phyloP scores from a whole-genome alignment of 345 rosid species.

The Dovyalis caffra region DNA sequence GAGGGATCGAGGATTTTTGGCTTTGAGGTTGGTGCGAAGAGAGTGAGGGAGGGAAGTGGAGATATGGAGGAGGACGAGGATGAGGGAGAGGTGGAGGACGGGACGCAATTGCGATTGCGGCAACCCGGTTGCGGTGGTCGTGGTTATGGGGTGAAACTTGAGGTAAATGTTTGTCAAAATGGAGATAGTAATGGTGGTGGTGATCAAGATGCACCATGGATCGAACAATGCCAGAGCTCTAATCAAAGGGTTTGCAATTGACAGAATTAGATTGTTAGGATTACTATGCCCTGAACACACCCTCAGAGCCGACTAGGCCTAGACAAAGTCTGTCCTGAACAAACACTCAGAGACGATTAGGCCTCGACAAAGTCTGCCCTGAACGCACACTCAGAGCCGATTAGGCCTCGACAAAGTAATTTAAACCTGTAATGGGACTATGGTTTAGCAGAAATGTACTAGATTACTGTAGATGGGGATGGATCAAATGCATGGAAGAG shows the following conservation, averaged over 20 bases:
- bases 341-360: no score
- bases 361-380: no score
- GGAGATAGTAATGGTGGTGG: background rate
- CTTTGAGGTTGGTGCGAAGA: constrained; percentile 20
- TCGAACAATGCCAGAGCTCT: background rate
- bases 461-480: background rate
- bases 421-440: no score
- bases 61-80: background rate
- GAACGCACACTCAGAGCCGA: no score
- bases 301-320: no score
- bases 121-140: background rate
- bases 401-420: no score
- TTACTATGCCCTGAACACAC: no score
- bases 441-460: no score
- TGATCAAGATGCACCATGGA: background rate
- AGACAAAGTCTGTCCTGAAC: no score
- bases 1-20: constrained; percentile 21
- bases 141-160: constrained; percentile 8
- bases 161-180: constrained; percentile 9
- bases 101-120: background rate
- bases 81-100: background rate
- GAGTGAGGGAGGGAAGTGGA: constrained; percentile 15
- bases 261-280: no score
- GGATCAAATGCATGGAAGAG: no score
- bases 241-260: background rate